Base-by-base conservation (phyloP, 75 land plant species). In the Cryptomeria japonica region DNA sequence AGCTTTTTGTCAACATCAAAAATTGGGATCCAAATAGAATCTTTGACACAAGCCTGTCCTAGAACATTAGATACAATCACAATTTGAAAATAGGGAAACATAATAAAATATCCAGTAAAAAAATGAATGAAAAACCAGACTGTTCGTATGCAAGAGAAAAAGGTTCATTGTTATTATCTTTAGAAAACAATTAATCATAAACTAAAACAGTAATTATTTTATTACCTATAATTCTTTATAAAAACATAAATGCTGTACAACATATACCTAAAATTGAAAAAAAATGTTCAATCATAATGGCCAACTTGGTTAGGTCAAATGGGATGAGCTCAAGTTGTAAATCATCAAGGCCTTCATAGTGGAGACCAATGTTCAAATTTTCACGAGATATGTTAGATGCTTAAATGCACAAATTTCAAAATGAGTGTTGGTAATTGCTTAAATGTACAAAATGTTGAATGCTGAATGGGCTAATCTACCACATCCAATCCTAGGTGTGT, bases 31-130 rank as follows among this genome's bases (percentile, higher is more conserved):
- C 97, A 96, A 22, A 91, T 89, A 28, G 97, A 96, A 53, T 92
- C 95, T 89, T 96, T 97, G 32, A 96, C 96, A 93, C 94, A 93
- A 85, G 96, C 97, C 99, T 97, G 89, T 80, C 89, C 37, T 73
- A 73, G 37, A 73, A 34, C 44, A 19, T 79, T 79, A 41, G 25
- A 79, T 79, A 15, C 44, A 41, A 79, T 41, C 36, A 79, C 44
- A 79, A 79, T 37, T 39, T 41, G 46, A 22, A 80, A 25, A 80
- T 39, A 25, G 42, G 47, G 28, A 41, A 80, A 38, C 22, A 8
- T 72, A 22, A 79, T 39, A 38, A 36, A 79, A 80, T 73, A 73
- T 73, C 13, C 34, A 34, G 32, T 5, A 32, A 10, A 34, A 70
- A 73, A 73, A 10, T 73, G 77, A 73, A 73, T 12, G 15, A 32